phyloP scores from a whole-genome alignment of 768 basidiomycete species.

The Chalciporus sphaerocephalus region DNA sequence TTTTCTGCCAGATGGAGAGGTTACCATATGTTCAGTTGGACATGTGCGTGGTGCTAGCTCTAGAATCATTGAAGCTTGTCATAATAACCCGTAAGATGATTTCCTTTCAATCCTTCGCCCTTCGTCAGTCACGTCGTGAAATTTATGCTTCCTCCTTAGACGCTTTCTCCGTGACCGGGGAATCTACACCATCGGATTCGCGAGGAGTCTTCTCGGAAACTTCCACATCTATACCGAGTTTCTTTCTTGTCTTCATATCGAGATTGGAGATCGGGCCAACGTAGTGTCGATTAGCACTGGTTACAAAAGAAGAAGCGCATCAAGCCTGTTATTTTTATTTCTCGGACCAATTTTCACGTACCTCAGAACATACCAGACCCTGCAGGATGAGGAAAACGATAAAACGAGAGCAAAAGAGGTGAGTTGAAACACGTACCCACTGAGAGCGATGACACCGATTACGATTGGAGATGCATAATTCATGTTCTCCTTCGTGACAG shows the following conservation, averaged over 20 bases:
- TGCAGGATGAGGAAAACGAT: constrained; percentile 12
- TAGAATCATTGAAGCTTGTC: neutral
- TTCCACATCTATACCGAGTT: neutral
- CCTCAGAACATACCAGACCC: constrained; percentile 45
- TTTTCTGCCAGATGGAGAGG: no score
- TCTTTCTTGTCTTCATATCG: constrained; percentile 6
- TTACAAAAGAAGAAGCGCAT: constrained; percentile 13
- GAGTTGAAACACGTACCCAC: constrained; percentile 38
- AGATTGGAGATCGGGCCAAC: constrained; percentile 53
- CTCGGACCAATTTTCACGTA: neutral
- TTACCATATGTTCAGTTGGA: no score
- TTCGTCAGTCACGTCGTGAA: neutral
- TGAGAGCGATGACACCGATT: constrained; percentile 48
- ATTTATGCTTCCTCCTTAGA: neutral
- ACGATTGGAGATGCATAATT: constrained; percentile 77
- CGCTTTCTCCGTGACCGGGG: neutral
- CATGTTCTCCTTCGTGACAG: constrained; percentile 71
- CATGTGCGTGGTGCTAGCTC: neutral
- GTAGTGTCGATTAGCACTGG: constrained; percentile 52
- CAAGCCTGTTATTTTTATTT: neutral
- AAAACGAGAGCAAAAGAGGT: neutral
- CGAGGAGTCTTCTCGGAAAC: neutral
- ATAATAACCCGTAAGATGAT: neutral
- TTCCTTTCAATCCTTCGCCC: neutral
- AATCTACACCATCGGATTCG: neutral